A percentile compares a stretch with the other conserved stretches of the same genome.
phyloP scores from a whole-genome alignment of 2,329 filamentous ascomycete species.

The Fusarium anthophilum region DNA sequence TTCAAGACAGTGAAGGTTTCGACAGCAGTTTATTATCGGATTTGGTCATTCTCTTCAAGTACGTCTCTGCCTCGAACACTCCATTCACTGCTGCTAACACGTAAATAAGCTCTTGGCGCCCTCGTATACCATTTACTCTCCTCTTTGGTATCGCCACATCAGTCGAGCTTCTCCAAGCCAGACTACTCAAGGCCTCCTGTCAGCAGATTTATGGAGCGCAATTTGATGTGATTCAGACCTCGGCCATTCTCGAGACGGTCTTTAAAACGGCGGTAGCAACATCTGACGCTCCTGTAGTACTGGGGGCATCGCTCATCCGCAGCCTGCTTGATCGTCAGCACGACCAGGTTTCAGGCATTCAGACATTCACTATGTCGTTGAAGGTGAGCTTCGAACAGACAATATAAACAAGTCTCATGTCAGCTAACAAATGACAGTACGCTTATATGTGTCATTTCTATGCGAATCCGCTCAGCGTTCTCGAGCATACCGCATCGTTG shows the following conservation, averaged over 20 bases:
- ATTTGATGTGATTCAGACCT: constrained; percentile 80
- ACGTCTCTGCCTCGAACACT: constrained; percentile 41
- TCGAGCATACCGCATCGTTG: constrained; percentile 58
- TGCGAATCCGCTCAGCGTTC: constrained; percentile 76
- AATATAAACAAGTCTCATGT: not conserved
- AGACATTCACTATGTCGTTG: constrained; percentile 74
- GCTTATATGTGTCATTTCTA: constrained; percentile 89
- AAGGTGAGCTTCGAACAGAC: constrained; percentile 59
- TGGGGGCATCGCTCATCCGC: constrained; percentile 71
- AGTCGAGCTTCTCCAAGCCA: constrained; percentile 79
- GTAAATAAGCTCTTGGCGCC: constrained; percentile 67
- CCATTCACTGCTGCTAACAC: constrained; percentile 43
- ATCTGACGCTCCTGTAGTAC: constrained; percentile 62
- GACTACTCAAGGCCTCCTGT: constrained; percentile 74
- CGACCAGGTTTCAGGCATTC: constrained; percentile 80
- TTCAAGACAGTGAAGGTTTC: constrained; percentile 86
- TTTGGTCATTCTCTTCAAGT: constrained; percentile 74
- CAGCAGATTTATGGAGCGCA: constrained; percentile 74
- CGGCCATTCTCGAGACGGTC: constrained; percentile 76
- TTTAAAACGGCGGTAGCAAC: constrained; percentile 73
- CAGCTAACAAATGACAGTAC: constrained; percentile 62
- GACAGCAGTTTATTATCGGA: constrained; percentile 78
- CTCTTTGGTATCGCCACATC: constrained; percentile 85
- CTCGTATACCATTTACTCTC: constrained; percentile 79
- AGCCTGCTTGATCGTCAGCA: constrained; percentile 76